Evolutionary conservation across 192 early-diverging fungal genomes (phyloP).

Genomic region (Coemansia sp.): DNA sequence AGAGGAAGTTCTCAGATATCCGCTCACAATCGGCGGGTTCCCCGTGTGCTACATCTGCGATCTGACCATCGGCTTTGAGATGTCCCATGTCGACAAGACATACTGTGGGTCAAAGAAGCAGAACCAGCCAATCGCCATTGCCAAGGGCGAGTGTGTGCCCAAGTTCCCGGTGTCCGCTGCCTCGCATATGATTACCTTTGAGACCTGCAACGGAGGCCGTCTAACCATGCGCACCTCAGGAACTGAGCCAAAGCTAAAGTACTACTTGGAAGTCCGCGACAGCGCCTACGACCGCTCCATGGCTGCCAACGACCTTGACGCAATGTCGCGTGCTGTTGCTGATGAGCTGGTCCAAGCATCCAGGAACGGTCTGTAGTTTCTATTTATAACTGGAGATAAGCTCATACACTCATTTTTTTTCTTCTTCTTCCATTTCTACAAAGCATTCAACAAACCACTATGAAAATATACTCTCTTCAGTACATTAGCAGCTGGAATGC

Average conservation of each 20-base stretch:
- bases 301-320: constrained; percentile 56
- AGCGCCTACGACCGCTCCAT: constrained; percentile 41
- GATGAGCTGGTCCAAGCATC: constrained; percentile 45
- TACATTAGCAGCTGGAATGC: constrained; percentile 68
- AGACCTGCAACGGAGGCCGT: constrained; percentile 67
- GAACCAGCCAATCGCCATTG: neutral
- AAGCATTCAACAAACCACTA: too few relatives aligned
- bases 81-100: constrained; percentile 52
- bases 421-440: too few relatives aligned
- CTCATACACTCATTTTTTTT: too few relatives aligned
- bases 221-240: constrained; percentile 74
- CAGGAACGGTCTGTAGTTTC: constrained; percentile 24
- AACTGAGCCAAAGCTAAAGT: constrained; percentile 93
- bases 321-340: constrained; percentile 57
- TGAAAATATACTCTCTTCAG: constrained; percentile 4
- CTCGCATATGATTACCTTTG: constrained; percentile 93
- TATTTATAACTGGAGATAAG: too few relatives aligned
- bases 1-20: constrained; percentile 67
- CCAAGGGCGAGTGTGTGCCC: neutral
- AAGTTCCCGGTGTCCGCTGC: constrained; percentile 59
- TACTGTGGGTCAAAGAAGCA: neutral
- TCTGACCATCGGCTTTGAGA: constrained; percentile 88
- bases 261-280: constrained; percentile 71
- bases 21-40: constrained; percentile 67
- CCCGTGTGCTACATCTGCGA: constrained; percentile 78